A percentile compares a stretch with the other conserved stretches of the same genome.
phyloP scores from a whole-genome alignment of 371 early-diverging fungal species.

The Mortierella sp. region DNA sequence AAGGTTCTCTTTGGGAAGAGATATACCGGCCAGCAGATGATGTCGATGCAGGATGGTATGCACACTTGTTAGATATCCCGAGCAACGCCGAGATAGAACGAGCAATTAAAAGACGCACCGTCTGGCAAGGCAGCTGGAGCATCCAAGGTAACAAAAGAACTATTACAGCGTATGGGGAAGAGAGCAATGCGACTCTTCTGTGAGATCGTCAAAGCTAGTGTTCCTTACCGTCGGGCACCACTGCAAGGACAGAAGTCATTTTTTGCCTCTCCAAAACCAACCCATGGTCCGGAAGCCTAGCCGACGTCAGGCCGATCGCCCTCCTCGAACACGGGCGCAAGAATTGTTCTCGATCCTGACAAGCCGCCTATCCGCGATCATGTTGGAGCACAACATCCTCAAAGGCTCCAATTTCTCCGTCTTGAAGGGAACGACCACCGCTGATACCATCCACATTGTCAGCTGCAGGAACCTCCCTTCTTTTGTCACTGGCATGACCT shows the following conservation, averaged over 20 bases:
- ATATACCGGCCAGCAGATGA: conserved; percentile 12
- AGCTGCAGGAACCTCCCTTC: too few species aligned
- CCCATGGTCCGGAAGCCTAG: conserved; percentile 33
- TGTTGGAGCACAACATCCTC: conserved; percentile 16
- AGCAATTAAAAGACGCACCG: conserved; percentile 2
- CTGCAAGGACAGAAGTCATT: conserved; percentile 15
- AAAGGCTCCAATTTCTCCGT: conserved; percentile 34
- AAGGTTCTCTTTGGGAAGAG: conserved; percentile 3
- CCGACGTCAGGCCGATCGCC: conserved; percentile 23
- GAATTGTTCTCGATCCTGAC: conserved; percentile 26
- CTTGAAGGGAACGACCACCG: conserved; percentile 33
- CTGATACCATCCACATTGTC: conserved; percentile 25
- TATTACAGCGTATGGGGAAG: conserved; percentile 9
- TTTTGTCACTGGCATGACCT: too few species aligned
- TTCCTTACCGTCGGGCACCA: conserved; percentile 11
- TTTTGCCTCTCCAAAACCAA: conserved; percentile 32
- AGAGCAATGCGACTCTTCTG: not conserved
- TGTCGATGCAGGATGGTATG: conserved; percentile 22
- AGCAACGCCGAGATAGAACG: not conserved
- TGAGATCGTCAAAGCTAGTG: conserved; percentile 8
- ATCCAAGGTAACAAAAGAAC: conserved; percentile 14
- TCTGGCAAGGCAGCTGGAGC: conserved; percentile 27
- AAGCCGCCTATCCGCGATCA: conserved; percentile 1
- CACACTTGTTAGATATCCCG: conserved; percentile 17
- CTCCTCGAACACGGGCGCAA: conserved; percentile 34